A percentile compares a stretch with the other conserved stretches of the same genome.
These are phyloP conservation scores for Xylogone sp. DNA, from an alignment of 2,329 filamentous ascomycete genomes.

Conservation along the genomic window DNA sequence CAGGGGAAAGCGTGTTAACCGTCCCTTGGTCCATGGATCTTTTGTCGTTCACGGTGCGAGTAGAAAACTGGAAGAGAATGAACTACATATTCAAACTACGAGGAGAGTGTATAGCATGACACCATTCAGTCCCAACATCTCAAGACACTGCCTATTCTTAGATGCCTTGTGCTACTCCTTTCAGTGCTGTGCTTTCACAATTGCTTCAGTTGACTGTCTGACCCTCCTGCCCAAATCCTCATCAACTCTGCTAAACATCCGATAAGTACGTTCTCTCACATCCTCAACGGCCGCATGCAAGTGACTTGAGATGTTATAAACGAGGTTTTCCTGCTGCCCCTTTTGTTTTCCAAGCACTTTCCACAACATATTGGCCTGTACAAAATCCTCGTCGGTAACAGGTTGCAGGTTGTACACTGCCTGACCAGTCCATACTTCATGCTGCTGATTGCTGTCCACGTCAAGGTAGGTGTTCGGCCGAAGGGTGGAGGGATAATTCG, in stretches of 20 bases:
- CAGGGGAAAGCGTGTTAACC: too few relatives aligned
- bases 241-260: conserved; percentile 57
- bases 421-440: background rate
- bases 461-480: background rate
- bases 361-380: conserved; percentile 46
- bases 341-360: conserved; percentile 40
- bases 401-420: conserved; percentile 11
- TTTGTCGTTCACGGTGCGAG: too few relatives aligned
- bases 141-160: too few relatives aligned
- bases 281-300: conserved; percentile 49
- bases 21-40: too few relatives aligned
- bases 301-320: conserved; percentile 56
- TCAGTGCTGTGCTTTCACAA: too few relatives aligned
- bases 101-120: too few relatives aligned
- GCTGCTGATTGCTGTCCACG: background rate
- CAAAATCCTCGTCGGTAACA: conserved; percentile 46
- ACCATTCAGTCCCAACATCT: too few relatives aligned
- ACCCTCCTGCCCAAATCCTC: conserved; percentile 48
- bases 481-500: conserved; percentile 29
- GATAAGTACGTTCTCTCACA: conserved; percentile 55
- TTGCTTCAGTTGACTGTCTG: conserved; percentile 47
- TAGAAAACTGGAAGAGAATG: too few relatives aligned
- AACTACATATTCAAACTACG: too few relatives aligned
- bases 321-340: conserved; percentile 59
- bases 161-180: too few relatives aligned